Evolutionary conservation across 805 yeast genomes (phyloP), one percentile per base, ranked within the genome.

Genomic region (Suhomyces tanzawaensis): DNA sequence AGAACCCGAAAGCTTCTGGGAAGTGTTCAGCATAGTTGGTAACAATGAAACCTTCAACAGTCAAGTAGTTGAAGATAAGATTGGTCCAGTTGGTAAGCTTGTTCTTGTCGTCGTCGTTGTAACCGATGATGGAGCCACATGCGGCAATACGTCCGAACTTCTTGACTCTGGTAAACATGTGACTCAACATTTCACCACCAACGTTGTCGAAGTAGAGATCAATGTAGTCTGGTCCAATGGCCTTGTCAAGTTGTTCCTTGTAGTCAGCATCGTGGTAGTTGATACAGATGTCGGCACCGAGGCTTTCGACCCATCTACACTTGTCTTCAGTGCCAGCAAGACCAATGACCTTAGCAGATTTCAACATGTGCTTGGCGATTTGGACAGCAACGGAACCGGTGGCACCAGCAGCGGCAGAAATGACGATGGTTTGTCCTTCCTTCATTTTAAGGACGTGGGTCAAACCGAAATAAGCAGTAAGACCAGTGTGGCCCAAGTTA

Each of bases 391-490:
- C 58, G 17, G 77, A 70, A n/a, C 87, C 87, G 14, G 81, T 81
- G 13, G 85, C 85, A 46, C 88, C 88, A 7, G 82, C 73, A 12
- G 87, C 87, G 41, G 85, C 86, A 15, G 82, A 74, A 33, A 81
- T 63, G 32, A 79, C 57, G 46, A 76, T 64, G 6, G 69, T 62
- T 51, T 79, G 79, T 18, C 67, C 70, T 28, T 42, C 44, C 44
- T 55, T 47, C 40, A 79, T 56, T 27, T 68, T 58, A 12, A 77
- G 80, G 38, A 76, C 67, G 25, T 70, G 69, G 42, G 53, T 60
- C 41, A 79, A 67, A 11, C 79, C 79, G 45, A 72, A 63, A 61
- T 77, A 81, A 1, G 86, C 83, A 21, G 86, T 81, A 42, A 79
- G 47, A 0, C 81, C 74, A 7, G 85, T 78, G 43, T 73, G 45